Evolutionary conservation across 345 rosid species (phyloP), one percentile per base, ranked within the genome.

Genomic region (Arabidopsis suecica): DNA sequence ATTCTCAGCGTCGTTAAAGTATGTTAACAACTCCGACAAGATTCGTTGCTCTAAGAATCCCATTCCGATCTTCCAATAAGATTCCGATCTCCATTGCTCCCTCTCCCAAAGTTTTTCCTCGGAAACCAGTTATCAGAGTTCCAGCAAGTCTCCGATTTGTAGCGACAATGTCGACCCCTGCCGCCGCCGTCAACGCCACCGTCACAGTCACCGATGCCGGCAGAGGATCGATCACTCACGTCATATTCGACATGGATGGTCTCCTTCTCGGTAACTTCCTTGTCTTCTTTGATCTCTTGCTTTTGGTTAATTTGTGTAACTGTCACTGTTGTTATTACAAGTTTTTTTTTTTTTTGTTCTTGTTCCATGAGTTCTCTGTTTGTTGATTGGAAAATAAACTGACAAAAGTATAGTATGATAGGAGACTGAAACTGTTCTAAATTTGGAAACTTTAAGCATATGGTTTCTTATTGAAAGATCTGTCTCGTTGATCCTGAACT

Each of bases 231-330:
- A 84, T 89, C 78, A 89, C 96, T 64, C 97, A 91, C 79, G 93
- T 89, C 81, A 69, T 93, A 79, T 91, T 93, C 85, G 98, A 93
- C 87, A 91, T 93, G 98, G 98, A 93, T 71, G 98, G 98, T 62
- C 96, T 91, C 76, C 84, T 93, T 56, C 93, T 93, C 40, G 97
- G 97, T 88, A 83, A 67, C 60, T n/a, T 42, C 6, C 0, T 12
- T 14, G 16, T 45, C 51, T 40, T 14, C 42, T 42, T 22, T 14
- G 8, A 7, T 22, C 6, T 33, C 33, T 38, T 11, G 3, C 28
- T 61, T 7, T 3, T 42, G 2, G 0, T 53, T 6, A 41, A 11
- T 38, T 37, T 5, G 36, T 71, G 58, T 37, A 3, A 22, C 6
- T 59, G 25, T 0, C 37, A 22, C 16, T 71, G 13, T 14, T 32